phyloP scores from a whole-genome alignment of 805 yeast genomes.

The Candida broadrunensis region DNA sequence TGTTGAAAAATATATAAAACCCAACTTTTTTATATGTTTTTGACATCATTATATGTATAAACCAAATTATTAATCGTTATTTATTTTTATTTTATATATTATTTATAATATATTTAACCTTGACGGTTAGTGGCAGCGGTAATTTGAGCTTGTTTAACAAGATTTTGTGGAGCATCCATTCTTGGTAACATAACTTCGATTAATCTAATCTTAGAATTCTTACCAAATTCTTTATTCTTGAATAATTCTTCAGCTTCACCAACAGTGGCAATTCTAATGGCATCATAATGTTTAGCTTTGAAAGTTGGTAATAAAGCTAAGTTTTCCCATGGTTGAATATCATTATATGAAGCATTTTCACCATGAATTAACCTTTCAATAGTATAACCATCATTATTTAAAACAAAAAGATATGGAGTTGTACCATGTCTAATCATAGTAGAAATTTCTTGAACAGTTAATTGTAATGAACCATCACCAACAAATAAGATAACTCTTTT shows the following conservation, averaged over 20 bases:
- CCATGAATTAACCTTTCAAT: slow-evolving; percentile 76
- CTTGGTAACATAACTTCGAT: slow-evolving; percentile 66
- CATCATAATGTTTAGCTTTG: slow-evolving; percentile 57
- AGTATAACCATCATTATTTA: slow-evolving; percentile 74
- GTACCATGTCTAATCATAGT: slow-evolving; percentile 66
- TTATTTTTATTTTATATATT: no score
- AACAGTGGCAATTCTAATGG: slow-evolving; percentile 49
- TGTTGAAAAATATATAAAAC: no score
- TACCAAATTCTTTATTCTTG: slow-evolving; percentile 44
- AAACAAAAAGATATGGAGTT: slow-evolving; percentile 65
- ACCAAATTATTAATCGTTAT: no score
- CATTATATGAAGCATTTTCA: slow-evolving; percentile 59
- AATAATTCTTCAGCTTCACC: slow-evolving; percentile 58
- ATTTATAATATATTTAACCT: no score
- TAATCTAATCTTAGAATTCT: slow-evolving; percentile 59
- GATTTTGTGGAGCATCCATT: slow-evolving; percentile 67
- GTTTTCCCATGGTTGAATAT: slow-evolving; percentile 69
- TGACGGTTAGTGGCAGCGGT: slow-evolving; percentile 21
- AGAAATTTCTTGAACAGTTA: slow-evolving; percentile 71
- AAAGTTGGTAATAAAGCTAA: slow-evolving; percentile 54
- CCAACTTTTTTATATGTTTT: no score
- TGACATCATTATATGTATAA: no score
- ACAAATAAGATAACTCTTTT: slow-evolving; percentile 65
- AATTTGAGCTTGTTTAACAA: slow-evolving; percentile 38
- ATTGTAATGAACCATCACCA: slow-evolving; percentile 76